Evolutionary conservation across 1,284 basidiomycete species (phyloP).

Genomic region (Tilletia walkeri): DNA sequence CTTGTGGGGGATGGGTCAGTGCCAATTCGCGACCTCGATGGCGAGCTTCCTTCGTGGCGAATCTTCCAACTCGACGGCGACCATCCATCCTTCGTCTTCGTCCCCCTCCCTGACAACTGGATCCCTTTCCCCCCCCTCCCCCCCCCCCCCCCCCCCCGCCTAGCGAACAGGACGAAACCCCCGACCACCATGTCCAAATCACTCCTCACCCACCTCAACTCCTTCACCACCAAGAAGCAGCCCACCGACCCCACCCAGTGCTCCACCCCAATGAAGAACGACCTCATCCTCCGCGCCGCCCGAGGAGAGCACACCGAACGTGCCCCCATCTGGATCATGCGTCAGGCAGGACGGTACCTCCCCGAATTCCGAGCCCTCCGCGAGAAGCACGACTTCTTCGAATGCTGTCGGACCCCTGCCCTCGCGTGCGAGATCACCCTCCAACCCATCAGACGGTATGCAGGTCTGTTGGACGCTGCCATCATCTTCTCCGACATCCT

Average conservation of each 20-base stretch:
- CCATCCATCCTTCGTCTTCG: too few relatives aligned
- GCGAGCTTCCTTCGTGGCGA: too few relatives aligned
- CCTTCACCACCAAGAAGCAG: constrained; percentile 25
- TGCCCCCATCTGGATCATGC: constrained; percentile 98
- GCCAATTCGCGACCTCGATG: too few relatives aligned
- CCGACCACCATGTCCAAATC: constrained; percentile 6
- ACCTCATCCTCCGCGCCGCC: constrained; percentile 84
- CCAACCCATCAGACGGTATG: constrained; percentile 53
- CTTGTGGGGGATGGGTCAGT: too few relatives aligned
- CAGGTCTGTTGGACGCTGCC: constrained; percentile 52
- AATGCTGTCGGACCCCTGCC: constrained; percentile 52
- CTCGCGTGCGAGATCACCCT: constrained; percentile 54
- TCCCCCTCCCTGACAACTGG: too few relatives aligned
- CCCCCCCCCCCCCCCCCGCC: too few relatives aligned
- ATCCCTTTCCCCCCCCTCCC: too few relatives aligned
- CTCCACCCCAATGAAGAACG: constrained; percentile 68
- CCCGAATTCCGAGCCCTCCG: constrained; percentile 61
- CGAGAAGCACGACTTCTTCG: constrained; percentile 54
- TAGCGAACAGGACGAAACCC: too few relatives aligned
- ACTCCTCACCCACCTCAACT: constrained; percentile 25
- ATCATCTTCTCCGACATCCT: constrained; percentile 56
- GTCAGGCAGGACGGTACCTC: constrained; percentile 92
- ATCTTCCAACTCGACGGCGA: too few relatives aligned
- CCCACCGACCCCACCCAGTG: constrained; percentile 3
- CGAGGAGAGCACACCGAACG: constrained; percentile 81